phyloP scores from a whole-genome alignment of 768 basidiomycete genomes.

The Xanthoconium stramineum region DNA sequence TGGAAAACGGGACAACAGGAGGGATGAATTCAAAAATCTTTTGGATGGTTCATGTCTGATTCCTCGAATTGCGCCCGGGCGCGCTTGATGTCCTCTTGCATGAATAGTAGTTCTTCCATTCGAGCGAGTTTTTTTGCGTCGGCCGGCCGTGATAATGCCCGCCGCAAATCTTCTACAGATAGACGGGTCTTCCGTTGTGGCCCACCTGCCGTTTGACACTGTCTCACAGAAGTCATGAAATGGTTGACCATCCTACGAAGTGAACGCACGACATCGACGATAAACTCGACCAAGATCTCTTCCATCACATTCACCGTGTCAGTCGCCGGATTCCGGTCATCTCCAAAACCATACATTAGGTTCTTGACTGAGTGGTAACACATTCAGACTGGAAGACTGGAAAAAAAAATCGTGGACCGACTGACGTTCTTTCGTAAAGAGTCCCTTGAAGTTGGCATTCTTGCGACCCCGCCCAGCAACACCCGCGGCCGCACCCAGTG shows the following conservation, averaged over 20 bases:
- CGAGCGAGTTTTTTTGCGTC: constrained; percentile 90
- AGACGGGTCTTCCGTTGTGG: constrained; percentile 69
- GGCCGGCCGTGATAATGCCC: constrained; percentile 76
- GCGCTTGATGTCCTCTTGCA: constrained; percentile 92
- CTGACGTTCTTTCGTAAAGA: constrained; percentile 82
- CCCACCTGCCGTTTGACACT: constrained; percentile 76
- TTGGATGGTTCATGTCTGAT: constrained; percentile 45
- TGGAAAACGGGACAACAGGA: neutral
- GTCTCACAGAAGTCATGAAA: constrained; percentile 9
- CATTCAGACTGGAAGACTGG: constrained; percentile 8
- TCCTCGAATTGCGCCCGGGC: constrained; percentile 77
- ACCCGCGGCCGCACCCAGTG: constrained; percentile 35
- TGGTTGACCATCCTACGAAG: constrained; percentile 1
- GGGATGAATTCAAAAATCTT: constrained; percentile 37
- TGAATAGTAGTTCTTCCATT: constrained; percentile 88
- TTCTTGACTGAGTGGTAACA: constrained; percentile 56
- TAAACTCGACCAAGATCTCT: constrained; percentile 88
- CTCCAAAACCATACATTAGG: constrained; percentile 93
- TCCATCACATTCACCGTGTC: constrained; percentile 93
- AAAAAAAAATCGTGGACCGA: constrained; percentile 1
- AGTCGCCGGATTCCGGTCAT: constrained; percentile 82
- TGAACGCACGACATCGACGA: constrained; percentile 78
- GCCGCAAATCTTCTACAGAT: constrained; percentile 82
- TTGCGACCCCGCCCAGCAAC: constrained; percentile 52
- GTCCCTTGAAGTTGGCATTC: constrained; percentile 66